Conservation (phyloP, 2,329 filamentous ascomycete species). For the Shiraia bambusicola region DNA sequence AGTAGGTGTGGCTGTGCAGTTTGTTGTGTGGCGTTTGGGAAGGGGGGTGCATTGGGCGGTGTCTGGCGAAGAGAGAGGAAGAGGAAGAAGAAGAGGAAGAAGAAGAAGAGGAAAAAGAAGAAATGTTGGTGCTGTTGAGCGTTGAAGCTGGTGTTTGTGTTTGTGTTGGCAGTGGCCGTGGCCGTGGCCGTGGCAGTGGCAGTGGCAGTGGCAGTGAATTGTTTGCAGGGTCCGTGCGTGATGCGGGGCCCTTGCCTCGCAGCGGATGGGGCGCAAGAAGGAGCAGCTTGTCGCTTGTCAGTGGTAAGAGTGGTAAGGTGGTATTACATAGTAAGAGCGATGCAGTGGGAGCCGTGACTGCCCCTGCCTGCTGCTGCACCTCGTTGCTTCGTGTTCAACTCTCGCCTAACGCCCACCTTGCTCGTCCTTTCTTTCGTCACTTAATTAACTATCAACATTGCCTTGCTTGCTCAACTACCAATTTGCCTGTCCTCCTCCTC, state of each 20-base stretch:
- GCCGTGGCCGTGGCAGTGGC: not conserved
- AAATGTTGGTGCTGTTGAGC: not conserved
- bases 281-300: too few relatives aligned
- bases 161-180: not conserved
- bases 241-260: too few relatives aligned
- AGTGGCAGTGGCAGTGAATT: not conserved
- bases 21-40: slow-evolving; percentile 4
- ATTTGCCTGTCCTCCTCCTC: not conserved
- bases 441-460: too few relatives aligned
- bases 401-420: too few relatives aligned
- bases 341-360: too few relatives aligned
- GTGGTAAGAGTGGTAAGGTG: too few relatives aligned
- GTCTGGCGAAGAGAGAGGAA: not conserved
- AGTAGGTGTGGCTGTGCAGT: slow-evolving; percentile 22
- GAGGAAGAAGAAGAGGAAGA: not conserved
- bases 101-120: not conserved
- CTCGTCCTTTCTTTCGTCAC: too few relatives aligned
- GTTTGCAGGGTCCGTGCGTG: too few relatives aligned
- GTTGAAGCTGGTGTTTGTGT: not conserved
- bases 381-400: too few relatives aligned
- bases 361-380: too few relatives aligned
- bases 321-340: too few relatives aligned
- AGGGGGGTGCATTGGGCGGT: slow-evolving; percentile 1
- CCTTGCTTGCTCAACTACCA: not conserved
- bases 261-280: too few relatives aligned